Percentiles rank a stretch among this genome's conserved stretches.
phyloP scores from a whole-genome alignment of 2,329 filamentous ascomycete genomes.

The Botrytis deweyae region DNA sequence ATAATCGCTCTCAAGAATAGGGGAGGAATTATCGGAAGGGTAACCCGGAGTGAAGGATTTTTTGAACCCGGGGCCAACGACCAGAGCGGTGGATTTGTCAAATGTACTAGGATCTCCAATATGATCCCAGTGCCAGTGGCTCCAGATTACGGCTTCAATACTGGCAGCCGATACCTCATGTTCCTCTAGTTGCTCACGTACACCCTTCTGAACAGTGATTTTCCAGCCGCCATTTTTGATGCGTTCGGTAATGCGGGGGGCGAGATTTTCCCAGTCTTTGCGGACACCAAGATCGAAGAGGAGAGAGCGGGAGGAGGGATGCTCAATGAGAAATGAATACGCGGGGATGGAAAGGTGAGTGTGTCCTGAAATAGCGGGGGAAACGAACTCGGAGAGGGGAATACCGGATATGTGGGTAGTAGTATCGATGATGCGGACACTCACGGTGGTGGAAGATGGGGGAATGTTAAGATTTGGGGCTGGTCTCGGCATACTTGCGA shows the following conservation, averaged over 20 bases:
- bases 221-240: conserved; percentile 33
- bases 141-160: conserved; percentile 43
- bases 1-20: conserved; percentile 42
- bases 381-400: conserved; percentile 29
- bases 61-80: conserved; percentile 55
- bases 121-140: conserved; percentile 53
- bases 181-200: neutral
- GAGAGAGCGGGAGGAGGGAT: neutral
- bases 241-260: conserved; percentile 31
- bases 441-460: conserved; percentile 35
- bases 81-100: conserved; percentile 45
- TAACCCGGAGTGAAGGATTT: conserved; percentile 48
- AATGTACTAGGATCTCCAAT: conserved; percentile 51
- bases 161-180: conserved; percentile 39
- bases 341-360: conserved; percentile 35
- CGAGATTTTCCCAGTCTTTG: conserved; percentile 39
- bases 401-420: conserved; percentile 34
- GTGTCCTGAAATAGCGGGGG: conserved; percentile 41
- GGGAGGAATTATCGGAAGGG: conserved; percentile 43
- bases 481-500: neutral
- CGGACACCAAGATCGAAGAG: conserved; percentile 38
- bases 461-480: conserved; percentile 37
- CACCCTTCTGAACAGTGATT: neutral
- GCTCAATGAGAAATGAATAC: conserved; percentile 29
- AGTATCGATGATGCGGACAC: conserved; percentile 40